Base-by-base conservation (phyloP, 2,329 filamentous ascomycete species). In the Epichloe glyceriae region DNA sequence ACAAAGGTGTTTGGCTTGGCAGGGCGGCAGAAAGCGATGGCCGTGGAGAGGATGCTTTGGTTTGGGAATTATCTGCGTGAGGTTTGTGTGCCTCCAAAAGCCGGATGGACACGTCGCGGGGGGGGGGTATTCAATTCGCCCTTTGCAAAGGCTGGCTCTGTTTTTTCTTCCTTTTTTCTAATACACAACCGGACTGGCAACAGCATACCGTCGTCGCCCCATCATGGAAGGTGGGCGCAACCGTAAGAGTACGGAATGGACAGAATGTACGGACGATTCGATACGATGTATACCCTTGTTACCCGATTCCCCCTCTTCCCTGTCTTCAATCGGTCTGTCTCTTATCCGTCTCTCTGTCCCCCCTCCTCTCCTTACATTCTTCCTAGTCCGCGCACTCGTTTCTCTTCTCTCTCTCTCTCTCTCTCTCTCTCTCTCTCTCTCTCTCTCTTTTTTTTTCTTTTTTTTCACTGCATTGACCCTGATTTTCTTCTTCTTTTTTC, bases 221-320 rank as follows among this genome's bases (percentile, higher is more conserved):
- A 48, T 34, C 26, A 48, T 47, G 26, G 15, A 41, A 47, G 44
- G 39, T 47, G 46, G 46, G 52, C 51, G 52, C 42, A 47, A 49
- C 17, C 39, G 44, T 41, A 60, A 58, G 62, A 62, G 60, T 62
- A 61, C 59, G 57, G 62, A 60, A 67, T 58, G 65, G 65, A 61
- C 62, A 68, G 67, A 70, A 69, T 68, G 68, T 59, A 68, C 70
- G 68, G 65, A 70, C 61, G 68, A 70, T 63, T 66, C 61, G 63
- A 66, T 59, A 69, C 59, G 68, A 71, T 63, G 69, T 67, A 71
- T 71, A 70, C 68, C 68, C 67, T 62, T 60, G 57, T 60, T 58
- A 60, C 59, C 57, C 60, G 54, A 59, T 63, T 61, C 60, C 60
- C 50, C 49, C 42, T 51, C 26, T 53, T 55, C 54, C 52, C 40